phyloP scores from a whole-genome alignment of 495 filamentous ascomycete species.

The Tuber microsphaerosporum region DNA sequence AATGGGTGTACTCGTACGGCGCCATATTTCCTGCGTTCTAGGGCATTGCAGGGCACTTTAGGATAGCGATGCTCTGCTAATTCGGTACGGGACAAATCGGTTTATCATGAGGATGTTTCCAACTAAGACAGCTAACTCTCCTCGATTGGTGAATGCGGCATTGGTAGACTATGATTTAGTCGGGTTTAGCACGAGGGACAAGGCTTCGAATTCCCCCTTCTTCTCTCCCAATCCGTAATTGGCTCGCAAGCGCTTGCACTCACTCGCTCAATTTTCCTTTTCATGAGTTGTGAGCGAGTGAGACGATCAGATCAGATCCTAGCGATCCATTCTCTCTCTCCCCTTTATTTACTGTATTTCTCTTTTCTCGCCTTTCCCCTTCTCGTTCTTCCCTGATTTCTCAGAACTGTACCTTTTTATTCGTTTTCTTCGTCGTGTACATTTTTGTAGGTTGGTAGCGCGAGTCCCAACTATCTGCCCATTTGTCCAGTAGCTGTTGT shows the following conservation, averaged over 20 bases:
- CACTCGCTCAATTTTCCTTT: not conserved
- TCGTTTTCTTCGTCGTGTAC: not conserved
- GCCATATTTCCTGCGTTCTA: not conserved
- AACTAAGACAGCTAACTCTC: not conserved
- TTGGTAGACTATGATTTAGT: not conserved
- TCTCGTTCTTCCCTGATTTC: not conserved
- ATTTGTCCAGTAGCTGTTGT: not conserved
- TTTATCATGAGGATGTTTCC: not conserved
- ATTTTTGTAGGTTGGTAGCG: not conserved
- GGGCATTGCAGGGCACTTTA: not conserved
- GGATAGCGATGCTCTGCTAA: not conserved
- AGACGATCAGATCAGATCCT: not conserved
- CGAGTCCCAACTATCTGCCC: not conserved
- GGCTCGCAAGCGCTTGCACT: slow-evolving; percentile 1
- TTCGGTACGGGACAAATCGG: not conserved
- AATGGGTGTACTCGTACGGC: not conserved
- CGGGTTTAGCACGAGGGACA: not conserved
- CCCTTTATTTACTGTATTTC: not conserved
- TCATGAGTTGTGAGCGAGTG: not conserved
- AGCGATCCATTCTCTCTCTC: not conserved
- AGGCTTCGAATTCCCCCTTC: not conserved
- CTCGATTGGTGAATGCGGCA: not conserved
- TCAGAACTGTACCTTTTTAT: not conserved
- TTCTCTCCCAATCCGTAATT: not conserved
- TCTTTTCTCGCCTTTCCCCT: not conserved